Conservation (phyloP, 2,329 filamentous ascomycete species). For the Xylariaceae sp. region DNA sequence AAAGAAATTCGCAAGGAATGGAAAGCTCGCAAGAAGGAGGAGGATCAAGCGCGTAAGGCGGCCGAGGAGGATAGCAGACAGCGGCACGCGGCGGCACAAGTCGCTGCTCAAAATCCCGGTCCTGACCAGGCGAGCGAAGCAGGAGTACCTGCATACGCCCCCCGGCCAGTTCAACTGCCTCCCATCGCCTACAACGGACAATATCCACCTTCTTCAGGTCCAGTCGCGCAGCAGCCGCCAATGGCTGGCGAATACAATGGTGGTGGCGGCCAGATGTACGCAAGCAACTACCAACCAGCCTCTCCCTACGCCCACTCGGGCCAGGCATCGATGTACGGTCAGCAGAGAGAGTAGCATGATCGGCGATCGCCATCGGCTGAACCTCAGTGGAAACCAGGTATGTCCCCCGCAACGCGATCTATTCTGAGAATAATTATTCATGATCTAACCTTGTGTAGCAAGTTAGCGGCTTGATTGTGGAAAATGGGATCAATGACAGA, state of each 20-base stretch:
- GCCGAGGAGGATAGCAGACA: slow-evolving; percentile 80
- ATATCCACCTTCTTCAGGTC: slow-evolving; percentile 59
- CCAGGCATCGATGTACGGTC: slow-evolving; percentile 54
- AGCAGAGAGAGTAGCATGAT: slow-evolving; percentile 43
- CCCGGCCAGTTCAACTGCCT: slow-evolving; percentile 62
- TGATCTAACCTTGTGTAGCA: too few species aligned
- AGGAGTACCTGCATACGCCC: slow-evolving; percentile 51
- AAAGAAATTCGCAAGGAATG: slow-evolving; percentile 99
- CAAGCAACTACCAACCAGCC: slow-evolving; percentile 44
- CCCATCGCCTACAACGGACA: slow-evolving; percentile 71
- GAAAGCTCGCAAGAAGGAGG: slow-evolving; percentile 99
- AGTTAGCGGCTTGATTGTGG: too few species aligned
- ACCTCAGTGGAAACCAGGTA: too few species aligned
- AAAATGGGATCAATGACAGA: too few species aligned
- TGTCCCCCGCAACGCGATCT: too few species aligned
- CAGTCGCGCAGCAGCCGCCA: slow-evolving; percentile 43
- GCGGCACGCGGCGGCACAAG: slow-evolving; percentile 38
- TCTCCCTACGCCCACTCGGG: slow-evolving; percentile 55
- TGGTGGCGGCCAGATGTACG: slow-evolving; percentile 49
- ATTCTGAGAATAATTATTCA: too few species aligned
- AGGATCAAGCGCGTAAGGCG: slow-evolving; percentile 83
- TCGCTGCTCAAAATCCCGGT: slow-evolving; percentile 45
- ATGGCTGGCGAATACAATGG: slow-evolving; percentile 49
- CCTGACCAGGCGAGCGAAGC: slow-evolving; percentile 48
- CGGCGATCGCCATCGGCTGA: too few species aligned